Evolutionary conservation across 2,329 filamentous ascomycete species (phyloP).

Genomic region (Pseudogymnoascus sp.): DNA sequence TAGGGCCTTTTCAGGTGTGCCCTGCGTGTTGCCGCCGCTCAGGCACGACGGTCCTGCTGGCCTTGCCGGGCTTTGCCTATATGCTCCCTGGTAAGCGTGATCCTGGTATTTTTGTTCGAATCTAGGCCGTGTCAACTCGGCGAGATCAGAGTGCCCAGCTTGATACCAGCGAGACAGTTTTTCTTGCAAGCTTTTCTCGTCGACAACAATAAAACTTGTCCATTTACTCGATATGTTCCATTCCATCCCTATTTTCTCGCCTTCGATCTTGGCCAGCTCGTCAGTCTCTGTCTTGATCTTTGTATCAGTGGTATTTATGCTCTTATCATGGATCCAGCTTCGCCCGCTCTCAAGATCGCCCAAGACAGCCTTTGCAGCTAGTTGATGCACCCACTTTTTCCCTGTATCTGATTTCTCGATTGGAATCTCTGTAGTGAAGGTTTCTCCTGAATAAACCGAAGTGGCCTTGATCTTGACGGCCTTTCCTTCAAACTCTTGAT

Average conservation of each 20-base stretch:
- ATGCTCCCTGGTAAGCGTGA: background rate
- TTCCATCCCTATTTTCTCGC: conserved; percentile 55
- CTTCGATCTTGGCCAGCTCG: conserved; percentile 58
- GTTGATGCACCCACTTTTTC: conserved; percentile 48
- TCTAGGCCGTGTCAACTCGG: background rate
- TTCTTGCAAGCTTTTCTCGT: conserved; percentile 31
- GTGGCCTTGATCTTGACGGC: conserved; percentile 7
- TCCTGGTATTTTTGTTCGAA: background rate
- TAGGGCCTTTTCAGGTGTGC: too few relatives aligned
- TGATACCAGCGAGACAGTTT: conserved; percentile 2
- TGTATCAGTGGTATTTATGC: conserved; percentile 36
- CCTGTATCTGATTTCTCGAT: conserved; percentile 6
- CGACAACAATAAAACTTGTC: conserved; percentile 66
- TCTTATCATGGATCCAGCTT: conserved; percentile 54
- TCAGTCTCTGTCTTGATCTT: conserved; percentile 39
- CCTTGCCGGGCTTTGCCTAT: background rate
- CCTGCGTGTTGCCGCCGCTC: too few relatives aligned
- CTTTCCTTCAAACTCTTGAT: background rate
- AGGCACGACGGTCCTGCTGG: too few relatives aligned
- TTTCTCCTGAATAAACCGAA: conserved; percentile 1
- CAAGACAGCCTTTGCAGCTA: conserved; percentile 61
- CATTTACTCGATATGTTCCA: conserved; percentile 64
- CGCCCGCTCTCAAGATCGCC: conserved; percentile 63
- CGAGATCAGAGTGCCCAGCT: background rate
- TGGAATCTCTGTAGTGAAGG: background rate